Percentiles rank a stretch among this genome's conserved stretches.
Evolutionary conservation across 352 stramenopile genomes (phyloP).

Genomic region (Phytophthora quininea): DNA sequence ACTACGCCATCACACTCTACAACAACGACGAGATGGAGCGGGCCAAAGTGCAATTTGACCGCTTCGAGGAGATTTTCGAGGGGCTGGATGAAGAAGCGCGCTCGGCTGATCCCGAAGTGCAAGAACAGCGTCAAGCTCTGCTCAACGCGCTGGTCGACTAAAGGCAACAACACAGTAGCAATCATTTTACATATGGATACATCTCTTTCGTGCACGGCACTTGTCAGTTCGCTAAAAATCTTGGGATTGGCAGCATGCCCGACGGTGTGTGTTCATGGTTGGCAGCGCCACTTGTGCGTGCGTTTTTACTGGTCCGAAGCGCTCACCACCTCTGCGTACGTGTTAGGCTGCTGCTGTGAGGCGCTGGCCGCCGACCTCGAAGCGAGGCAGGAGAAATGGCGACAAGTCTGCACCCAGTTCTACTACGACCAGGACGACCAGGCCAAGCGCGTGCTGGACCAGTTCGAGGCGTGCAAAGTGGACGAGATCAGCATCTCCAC

Average conservation of each 20-base stretch:
- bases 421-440: constrained; percentile 63
- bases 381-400: constrained; percentile 51
- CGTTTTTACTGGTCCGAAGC: constrained; percentile 1
- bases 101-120: constrained; percentile 67
- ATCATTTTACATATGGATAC: neutral
- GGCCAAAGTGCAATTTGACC: constrained; percentile 82
- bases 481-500: constrained; percentile 62
- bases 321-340: constrained; percentile 4
- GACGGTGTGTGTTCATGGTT: too few species aligned
- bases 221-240: too few species aligned
- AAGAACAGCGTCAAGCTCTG: constrained; percentile 77
- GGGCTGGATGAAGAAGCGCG: constrained; percentile 71
- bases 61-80: constrained; percentile 86
- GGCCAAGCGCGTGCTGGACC: constrained; percentile 71
- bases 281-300: neutral
- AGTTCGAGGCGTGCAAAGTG: constrained; percentile 67
- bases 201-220: too few species aligned
- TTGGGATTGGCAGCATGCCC: too few species aligned
- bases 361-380: constrained; percentile 28
- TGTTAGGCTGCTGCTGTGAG: constrained; percentile 45
- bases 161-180: constrained; percentile 1
- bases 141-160: constrained; percentile 71
- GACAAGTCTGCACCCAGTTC: constrained; percentile 61
- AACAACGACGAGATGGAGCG: constrained; percentile 91
- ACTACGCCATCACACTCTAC: constrained; percentile 90